These are phyloP conservation scores for Pyricularia sp. DNA, from an alignment of 2,329 filamentous ascomycete species.

Conservation along the genomic window DNA sequence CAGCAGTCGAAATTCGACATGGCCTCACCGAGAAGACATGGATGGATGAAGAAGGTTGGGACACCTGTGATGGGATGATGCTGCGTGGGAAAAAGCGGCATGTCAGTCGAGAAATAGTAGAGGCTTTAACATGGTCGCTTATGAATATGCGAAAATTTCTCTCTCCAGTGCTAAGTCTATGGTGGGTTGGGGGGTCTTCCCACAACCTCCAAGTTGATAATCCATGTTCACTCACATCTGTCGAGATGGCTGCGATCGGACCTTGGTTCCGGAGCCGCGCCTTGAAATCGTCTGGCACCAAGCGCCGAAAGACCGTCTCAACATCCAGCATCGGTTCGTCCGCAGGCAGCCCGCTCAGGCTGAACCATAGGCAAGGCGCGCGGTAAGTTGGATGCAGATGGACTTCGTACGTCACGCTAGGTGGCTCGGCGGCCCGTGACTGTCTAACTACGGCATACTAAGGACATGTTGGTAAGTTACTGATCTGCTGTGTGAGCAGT, in stretches of 20 bases:
- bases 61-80: slow-evolving; percentile 74
- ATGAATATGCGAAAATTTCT: neutral
- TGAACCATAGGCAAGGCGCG: slow-evolving; percentile 70
- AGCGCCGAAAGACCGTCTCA: slow-evolving; percentile 59
- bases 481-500: neutral
- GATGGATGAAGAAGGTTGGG: slow-evolving; percentile 85
- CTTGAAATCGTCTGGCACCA: slow-evolving; percentile 61
- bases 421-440: slow-evolving; percentile 22
- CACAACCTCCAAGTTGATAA: neutral
- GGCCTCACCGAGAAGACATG: slow-evolving; percentile 77
- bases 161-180: neutral
- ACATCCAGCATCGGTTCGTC: slow-evolving; percentile 50
- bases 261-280: slow-evolving; percentile 50
- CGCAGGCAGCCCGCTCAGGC: slow-evolving; percentile 46
- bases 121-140: slow-evolving; percentile 5
- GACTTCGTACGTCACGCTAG: slow-evolving; percentile 61
- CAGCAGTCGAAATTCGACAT: slow-evolving; percentile 58
- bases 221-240: slow-evolving; percentile 51
- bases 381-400: slow-evolving; percentile 67
- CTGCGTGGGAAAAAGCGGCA: slow-evolving; percentile 36
- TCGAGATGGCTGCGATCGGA: slow-evolving; percentile 64
- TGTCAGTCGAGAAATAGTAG: slow-evolving; percentile 14
- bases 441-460: slow-evolving; percentile 31
- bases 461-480: neutral
- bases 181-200: neutral